A percentile compares a stretch with the other conserved stretches of the same genome.
Evolutionary conservation across 192 early-diverging fungal genomes (phyloP).

Genomic region (Allomyces macrogynus): DNA sequence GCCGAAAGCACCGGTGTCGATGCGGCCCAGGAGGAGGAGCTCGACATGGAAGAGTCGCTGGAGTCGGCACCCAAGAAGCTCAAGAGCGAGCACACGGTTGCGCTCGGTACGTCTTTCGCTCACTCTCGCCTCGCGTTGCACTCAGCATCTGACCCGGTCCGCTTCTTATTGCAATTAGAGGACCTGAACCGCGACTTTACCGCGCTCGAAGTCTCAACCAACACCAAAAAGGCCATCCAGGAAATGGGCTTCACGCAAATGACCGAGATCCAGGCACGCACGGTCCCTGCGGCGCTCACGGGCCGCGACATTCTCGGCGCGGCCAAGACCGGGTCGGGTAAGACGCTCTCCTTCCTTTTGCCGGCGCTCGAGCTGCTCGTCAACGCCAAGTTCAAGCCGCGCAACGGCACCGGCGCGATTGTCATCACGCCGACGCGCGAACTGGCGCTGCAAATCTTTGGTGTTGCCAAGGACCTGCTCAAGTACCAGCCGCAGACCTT

Average conservation of each 20-base stretch:
- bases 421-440: conserved; percentile 97
- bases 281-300: conserved; percentile 83
- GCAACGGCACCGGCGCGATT: conserved; percentile 86
- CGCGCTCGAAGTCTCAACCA: conserved; percentile 56
- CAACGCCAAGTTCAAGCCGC: conserved; percentile 83
- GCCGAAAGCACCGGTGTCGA: too few species aligned
- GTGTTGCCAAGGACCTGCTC: conserved; percentile 86
- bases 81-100: too few species aligned
- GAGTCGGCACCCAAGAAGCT: too few species aligned
- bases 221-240: conserved; percentile 54
- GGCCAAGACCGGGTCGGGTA: conserved; percentile 94
- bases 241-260: conserved; percentile 85
- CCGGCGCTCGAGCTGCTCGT: conserved; percentile 82
- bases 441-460: conserved; percentile 95
- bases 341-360: conserved; percentile 90
- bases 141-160: too few species aligned
- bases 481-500: conserved; percentile 93
- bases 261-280: conserved; percentile 94
- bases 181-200: conserved; percentile 38
- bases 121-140: too few species aligned
- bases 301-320: conserved; percentile 95
- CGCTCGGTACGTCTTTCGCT: too few species aligned
- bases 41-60: too few species aligned
- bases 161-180: not conserved
- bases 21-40: too few species aligned